Evolutionary conservation across 2,329 filamentous ascomycete genomes (phyloP).

Genomic region (Trichoderma arundinaceum): DNA sequence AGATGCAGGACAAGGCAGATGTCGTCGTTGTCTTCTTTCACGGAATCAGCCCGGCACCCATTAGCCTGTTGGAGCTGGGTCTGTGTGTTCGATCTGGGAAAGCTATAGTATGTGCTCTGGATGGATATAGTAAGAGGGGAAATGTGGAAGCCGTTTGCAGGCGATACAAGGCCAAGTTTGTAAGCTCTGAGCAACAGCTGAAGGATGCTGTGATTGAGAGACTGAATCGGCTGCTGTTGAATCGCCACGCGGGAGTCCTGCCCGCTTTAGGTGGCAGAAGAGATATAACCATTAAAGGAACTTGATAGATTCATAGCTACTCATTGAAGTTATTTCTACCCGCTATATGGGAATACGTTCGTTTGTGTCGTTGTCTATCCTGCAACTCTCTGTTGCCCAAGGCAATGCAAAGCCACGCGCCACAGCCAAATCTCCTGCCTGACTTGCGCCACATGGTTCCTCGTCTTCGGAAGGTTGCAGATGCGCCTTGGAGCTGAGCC

Average conservation of each 20-base stretch:
- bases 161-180: conserved; percentile 52
- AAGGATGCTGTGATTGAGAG: conserved; percentile 43
- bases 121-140: conserved; percentile 62
- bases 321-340: too few relatives aligned
- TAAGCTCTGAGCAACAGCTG: conserved; percentile 51
- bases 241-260: background rate
- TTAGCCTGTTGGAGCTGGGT: conserved; percentile 67
- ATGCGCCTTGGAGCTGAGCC: conserved; percentile 22
- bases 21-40: conserved; percentile 65
- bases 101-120: conserved; percentile 59
- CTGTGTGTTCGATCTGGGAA: conserved; percentile 53
- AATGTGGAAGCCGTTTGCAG: conserved; percentile 65
- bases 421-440: background rate
- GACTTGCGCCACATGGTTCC: conserved; percentile 22
- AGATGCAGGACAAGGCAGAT: conserved; percentile 58
- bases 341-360: too few relatives aligned
- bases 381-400: too few relatives aligned
- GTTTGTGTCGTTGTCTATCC: too few relatives aligned
- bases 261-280: too few relatives aligned
- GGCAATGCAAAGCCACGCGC: conserved; percentile 9
- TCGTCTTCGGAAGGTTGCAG: conserved; percentile 12
- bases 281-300: too few relatives aligned
- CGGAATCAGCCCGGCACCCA: conserved; percentile 56
- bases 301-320: too few relatives aligned
- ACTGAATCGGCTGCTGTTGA: background rate